Percentiles rank a stretch among this genome's conserved stretches.
phyloP scores from a whole-genome alignment of 495 filamentous ascomycete genomes.

The Wilcoxina mikolae region DNA sequence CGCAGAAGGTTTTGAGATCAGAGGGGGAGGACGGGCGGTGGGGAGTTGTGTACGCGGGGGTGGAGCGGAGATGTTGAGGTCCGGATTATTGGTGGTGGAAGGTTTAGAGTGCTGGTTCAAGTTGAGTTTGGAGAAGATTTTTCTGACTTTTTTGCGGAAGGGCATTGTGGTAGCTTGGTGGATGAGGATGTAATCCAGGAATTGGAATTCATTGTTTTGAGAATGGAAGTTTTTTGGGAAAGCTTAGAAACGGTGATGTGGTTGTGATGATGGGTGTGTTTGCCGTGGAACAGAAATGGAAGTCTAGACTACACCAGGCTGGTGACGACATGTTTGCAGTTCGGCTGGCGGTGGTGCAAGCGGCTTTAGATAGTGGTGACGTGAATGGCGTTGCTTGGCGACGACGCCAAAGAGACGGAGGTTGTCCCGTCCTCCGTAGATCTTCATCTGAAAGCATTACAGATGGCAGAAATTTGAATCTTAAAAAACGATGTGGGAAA shows the following conservation, averaged over 20 bases:
- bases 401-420: neutral
- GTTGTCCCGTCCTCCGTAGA: neutral
- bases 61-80: neutral
- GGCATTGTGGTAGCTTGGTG: slow-evolving; percentile 5
- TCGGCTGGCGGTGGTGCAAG: neutral
- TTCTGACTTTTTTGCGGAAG: slow-evolving; percentile 7
- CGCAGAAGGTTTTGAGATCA: neutral
- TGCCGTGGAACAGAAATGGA: no score
- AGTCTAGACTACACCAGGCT: no score
- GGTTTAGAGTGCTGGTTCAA: neutral
- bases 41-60: neutral
- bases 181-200: neutral
- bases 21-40: neutral
- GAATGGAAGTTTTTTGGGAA: no score
- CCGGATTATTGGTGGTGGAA: neutral
- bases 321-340: neutral
- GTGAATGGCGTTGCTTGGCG: slow-evolving; percentile 8
- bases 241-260: no score
- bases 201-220: neutral
- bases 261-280: no score
- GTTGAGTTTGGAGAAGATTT: slow-evolving; percentile 7
- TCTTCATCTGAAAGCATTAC: no score
- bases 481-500: no score
- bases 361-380: neutral
- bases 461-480: no score